Conservation (phyloP, 2,329 filamentous ascomycete genomes). For the Tolypocladium amazonense region DNA sequence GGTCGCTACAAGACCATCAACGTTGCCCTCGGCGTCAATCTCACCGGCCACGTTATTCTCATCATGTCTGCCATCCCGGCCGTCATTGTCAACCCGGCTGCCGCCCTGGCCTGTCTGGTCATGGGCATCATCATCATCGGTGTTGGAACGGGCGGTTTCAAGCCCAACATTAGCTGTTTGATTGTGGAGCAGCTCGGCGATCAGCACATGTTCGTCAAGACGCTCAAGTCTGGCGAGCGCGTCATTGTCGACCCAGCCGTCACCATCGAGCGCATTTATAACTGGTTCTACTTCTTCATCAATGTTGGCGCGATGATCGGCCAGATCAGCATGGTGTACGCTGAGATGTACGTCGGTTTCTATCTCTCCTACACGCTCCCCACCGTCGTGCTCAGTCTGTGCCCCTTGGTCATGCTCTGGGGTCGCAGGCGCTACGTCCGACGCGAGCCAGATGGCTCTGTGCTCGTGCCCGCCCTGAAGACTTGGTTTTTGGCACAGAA, state of each 20-base stretch:
- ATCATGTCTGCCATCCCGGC: slow-evolving; percentile 53
- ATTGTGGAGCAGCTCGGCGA: slow-evolving; percentile 61
- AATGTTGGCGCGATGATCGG: slow-evolving; percentile 53
- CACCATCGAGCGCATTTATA: slow-evolving; percentile 58
- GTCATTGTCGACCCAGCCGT: slow-evolving; percentile 61
- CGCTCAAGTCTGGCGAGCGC: slow-evolving; percentile 45
- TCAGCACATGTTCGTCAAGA: slow-evolving; percentile 45
- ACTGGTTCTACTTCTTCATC: slow-evolving; percentile 48
- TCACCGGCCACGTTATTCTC: slow-evolving; percentile 56
- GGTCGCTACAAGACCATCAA: slow-evolving; percentile 67
- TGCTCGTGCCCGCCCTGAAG: slow-evolving; percentile 54
- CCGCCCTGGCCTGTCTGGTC: slow-evolving; percentile 55
- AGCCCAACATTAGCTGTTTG: slow-evolving; percentile 65
- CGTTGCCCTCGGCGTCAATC: slow-evolving; percentile 53
- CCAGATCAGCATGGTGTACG: slow-evolving; percentile 55
- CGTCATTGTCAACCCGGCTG: slow-evolving; percentile 47
- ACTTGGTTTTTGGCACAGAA: slow-evolving; percentile 52
- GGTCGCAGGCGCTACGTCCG: slow-evolving; percentile 51
- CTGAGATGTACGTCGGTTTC: slow-evolving; percentile 67
- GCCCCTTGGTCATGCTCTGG: slow-evolving; percentile 50
- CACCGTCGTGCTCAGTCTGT: slow-evolving; percentile 47
- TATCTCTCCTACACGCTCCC: slow-evolving; percentile 62
- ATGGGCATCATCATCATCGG: slow-evolving; percentile 45
- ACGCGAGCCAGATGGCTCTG: slow-evolving; percentile 57
- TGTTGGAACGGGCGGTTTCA: slow-evolving; percentile 69